Evolutionary conservation across 306 rosid species (phyloP), one percentile per base, ranked within the genome.

Genomic region (Sechiopsis laciniata): DNA sequence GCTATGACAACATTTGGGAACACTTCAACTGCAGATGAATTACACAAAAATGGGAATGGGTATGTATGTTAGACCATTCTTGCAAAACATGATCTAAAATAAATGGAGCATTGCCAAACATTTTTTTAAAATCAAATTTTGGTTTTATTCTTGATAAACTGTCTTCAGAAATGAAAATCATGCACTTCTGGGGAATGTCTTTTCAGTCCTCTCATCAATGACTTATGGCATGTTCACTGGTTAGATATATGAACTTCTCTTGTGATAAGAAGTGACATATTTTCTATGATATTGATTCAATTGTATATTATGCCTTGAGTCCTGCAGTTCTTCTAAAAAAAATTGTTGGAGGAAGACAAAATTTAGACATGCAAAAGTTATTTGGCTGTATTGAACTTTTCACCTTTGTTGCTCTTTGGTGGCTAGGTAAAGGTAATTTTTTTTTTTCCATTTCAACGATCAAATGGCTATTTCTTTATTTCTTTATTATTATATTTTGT

Each of bases 141-240:
- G 37, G 53, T 67, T 67, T 46, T 20, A 67, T 32, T 3, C 73
- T 67, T 46, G 56, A 21, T 67, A 20, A 46, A 35, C 57, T 46
- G 59, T 66, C n/a, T 54, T 54, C 77, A 78, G 77, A 72, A 37
- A 37, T 37, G 45, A 37, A 8, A 37, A 37, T 37, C 45, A 37
- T 37, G 72, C 71, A 61, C 54, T 78, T 8, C 21, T 73, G 10
- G 81, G 77, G 21, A 67, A 78, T 64, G 29, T 78, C 21, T 73
- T 78, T 73, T 67, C 81, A n/a, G 52, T 78, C 40, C 77, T 78
- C 68, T 73, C 81, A 17, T 74, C 81, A 22, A 15, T 78, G 40
- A 72, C 81, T 17, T 74, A 78, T 64, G 81, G 81, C 48, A 60
- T 73, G 17, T 78, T 78, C 67, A 45, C 81, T 46, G 81, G 81